phyloP scores from a whole-genome alignment of 1,284 basidiomycete genomes.

The Papiliotrema fonsecae region DNA sequence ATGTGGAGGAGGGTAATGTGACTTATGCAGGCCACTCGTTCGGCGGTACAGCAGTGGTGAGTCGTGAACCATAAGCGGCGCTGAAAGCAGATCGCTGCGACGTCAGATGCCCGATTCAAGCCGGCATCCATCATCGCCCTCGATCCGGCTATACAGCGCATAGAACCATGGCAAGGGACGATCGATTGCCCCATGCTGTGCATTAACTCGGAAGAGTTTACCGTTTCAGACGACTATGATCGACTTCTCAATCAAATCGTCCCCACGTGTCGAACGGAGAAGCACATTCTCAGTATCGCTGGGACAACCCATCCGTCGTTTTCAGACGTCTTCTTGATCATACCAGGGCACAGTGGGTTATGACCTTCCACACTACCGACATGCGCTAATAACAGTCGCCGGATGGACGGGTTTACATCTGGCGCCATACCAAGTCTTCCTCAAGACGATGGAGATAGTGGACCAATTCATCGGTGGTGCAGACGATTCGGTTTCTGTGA shows the following conservation, averaged over 20 bases:
- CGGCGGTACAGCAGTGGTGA: constrained; percentile 43
- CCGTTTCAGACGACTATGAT: constrained; percentile 36
- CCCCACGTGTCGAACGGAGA: constrained; percentile 18
- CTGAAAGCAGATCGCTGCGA: constrained; percentile 13
- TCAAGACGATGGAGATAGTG: constrained; percentile 2
- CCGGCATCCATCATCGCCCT: constrained; percentile 14
- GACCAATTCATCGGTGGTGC: constrained; percentile 1
- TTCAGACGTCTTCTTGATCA: constrained; percentile 33
- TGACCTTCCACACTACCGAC: not conserved
- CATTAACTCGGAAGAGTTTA: constrained; percentile 50
- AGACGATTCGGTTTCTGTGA: not conserved
- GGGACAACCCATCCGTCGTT: constrained; percentile 34
- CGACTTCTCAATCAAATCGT: constrained; percentile 15
- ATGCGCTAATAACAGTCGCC: not conserved
- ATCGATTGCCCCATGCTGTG: constrained; percentile 46
- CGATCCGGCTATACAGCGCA: constrained; percentile 23
- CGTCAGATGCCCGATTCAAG: constrained; percentile 15
- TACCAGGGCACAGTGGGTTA: constrained; percentile 11
- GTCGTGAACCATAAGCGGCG: constrained; percentile 5
- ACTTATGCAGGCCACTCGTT: constrained; percentile 46
- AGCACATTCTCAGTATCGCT: constrained; percentile 23
- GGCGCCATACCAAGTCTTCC: constrained; percentile 1
- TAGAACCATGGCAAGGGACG: constrained; percentile 40
- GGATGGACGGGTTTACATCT: not conserved
- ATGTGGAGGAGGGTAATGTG: constrained; percentile 23